phyloP scores from a whole-genome alignment of 495 filamentous ascomycete genomes.

The Xylaria bambusicola region DNA sequence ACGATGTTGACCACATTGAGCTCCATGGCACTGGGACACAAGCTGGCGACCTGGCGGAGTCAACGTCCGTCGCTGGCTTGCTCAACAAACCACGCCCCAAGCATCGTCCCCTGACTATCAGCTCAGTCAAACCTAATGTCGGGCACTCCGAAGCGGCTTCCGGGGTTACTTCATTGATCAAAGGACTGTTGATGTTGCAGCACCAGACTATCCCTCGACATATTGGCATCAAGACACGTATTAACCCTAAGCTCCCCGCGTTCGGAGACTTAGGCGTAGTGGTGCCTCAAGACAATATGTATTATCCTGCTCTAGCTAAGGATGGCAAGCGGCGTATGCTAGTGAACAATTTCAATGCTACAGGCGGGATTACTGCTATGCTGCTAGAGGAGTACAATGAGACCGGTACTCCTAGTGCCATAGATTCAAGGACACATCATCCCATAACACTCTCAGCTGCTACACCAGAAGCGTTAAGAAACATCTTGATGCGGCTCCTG shows the following conservation, averaged over 20 bases:
- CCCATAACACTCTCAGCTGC: too few species aligned
- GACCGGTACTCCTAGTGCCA: constrained; percentile 16
- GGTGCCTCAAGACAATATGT: constrained; percentile 46
- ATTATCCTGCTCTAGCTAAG: constrained; percentile 54
- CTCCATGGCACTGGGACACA: constrained; percentile 76
- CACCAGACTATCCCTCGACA: constrained; percentile 71
- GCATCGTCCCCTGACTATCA: constrained; percentile 65
- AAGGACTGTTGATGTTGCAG: constrained; percentile 72
- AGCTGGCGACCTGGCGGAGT: constrained; percentile 66
- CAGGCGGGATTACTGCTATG: constrained; percentile 54
- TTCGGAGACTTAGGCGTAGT: constrained; percentile 63
- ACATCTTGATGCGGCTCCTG: constrained; percentile 8
- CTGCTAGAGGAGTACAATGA: constrained; percentile 38
- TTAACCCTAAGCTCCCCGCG: constrained; percentile 62
- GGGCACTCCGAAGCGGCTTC: constrained; percentile 63
- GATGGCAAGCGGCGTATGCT: constrained; percentile 44
- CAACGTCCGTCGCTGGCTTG: constrained; percentile 62
- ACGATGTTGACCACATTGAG: constrained; percentile 65
- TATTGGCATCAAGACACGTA: constrained; percentile 71
- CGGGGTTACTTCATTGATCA: constrained; percentile 69
- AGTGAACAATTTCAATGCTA: constrained; percentile 59
- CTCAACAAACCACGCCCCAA: constrained; percentile 63
- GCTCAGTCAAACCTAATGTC: constrained; percentile 74
- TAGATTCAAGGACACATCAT: too few species aligned
- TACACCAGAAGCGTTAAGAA: too few species aligned